These are phyloP conservation scores for Pleurotus giganteus DNA, from an alignment of 768 basidiomycete species.

Conservation along the genomic window DNA sequence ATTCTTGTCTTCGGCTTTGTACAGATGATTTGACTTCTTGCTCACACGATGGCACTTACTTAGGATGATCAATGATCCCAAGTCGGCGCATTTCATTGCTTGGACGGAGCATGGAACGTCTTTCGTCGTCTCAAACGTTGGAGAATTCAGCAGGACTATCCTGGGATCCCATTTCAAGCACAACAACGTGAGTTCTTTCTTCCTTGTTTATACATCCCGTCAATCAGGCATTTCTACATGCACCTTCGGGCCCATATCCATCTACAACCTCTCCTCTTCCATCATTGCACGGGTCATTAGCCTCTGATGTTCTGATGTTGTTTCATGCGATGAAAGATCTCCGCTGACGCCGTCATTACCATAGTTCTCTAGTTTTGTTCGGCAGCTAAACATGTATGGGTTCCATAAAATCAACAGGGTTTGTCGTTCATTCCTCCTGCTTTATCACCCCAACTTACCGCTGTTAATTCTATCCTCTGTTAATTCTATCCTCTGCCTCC, in stretches of 20 bases:
- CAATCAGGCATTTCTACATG: constrained; percentile 12
- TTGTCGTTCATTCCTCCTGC: constrained; percentile 21
- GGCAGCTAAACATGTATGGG: constrained; percentile 96
- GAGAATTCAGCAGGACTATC: constrained; percentile 83
- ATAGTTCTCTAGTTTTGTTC: constrained; percentile 91
- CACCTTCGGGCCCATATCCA: no score
- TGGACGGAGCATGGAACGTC: constrained; percentile 85
- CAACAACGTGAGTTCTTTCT: constrained; percentile 63
- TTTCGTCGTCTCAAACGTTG: constrained; percentile 84
- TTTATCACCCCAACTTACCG: neutral
- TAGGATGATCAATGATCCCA: constrained; percentile 86
- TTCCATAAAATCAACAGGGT: constrained; percentile 94
- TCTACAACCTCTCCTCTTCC: neutral
- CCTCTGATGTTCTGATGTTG: constrained; percentile 5
- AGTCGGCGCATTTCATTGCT: constrained; percentile 74
- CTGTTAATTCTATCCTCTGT: constrained; percentile 9
- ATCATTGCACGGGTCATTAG: neutral
- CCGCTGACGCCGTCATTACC: constrained; percentile 6
- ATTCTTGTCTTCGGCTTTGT: constrained; percentile 10
- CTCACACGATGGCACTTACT: constrained; percentile 5
- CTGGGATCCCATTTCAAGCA: constrained; percentile 88
- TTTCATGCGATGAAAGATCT: neutral
- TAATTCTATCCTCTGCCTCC: neutral
- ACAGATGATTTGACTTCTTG: neutral
- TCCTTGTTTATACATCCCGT: constrained; percentile 5